Evolutionary conservation across 176 grass and related monocot genomes (phyloP).

Genomic region (Tillandsia fasciculata): DNA sequence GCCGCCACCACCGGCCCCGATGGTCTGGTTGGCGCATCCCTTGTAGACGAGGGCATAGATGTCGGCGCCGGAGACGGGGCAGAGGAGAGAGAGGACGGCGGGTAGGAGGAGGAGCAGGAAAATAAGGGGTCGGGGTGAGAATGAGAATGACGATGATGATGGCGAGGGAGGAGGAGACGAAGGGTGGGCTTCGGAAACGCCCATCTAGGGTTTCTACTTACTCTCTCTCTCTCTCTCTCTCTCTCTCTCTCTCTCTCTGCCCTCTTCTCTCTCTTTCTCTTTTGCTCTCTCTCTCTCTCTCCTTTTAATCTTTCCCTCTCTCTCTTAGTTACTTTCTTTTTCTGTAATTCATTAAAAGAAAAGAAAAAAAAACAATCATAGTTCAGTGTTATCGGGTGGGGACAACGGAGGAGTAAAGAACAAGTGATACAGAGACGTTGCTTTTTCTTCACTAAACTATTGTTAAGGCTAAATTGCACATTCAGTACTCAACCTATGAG

Average conservation of each 20-base stretch:
- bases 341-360: not conserved
- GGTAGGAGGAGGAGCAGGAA: slow-evolving; percentile 10
- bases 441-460: not conserved
- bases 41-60: slow-evolving; percentile 80
- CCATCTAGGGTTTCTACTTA: slow-evolving; percentile 34
- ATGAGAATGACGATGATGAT: not conserved
- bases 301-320: not conserved
- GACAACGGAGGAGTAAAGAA: not conserved
- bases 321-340: not conserved
- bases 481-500: too few relatives aligned
- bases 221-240: too few relatives aligned
- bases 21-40: slow-evolving; percentile 85
- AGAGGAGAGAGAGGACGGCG: not conserved
- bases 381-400: not conserved
- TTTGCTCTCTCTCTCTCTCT: not conserved
- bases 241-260: too few relatives aligned
- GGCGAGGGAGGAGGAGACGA: not conserved
- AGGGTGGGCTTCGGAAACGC: slow-evolving; percentile 25
- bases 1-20: slow-evolving; percentile 19
- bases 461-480: too few relatives aligned
- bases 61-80: slow-evolving; percentile 33
- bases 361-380: not conserved
- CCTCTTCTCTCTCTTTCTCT: slow-evolving; percentile 1
- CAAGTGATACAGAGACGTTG: not conserved
- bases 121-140: not conserved